A percentile compares a stretch with the other conserved stretches of the same genome.
Evolutionary conservation across 352 stramenopile species (phyloP).

Genomic region (Pythium phragmitis): DNA sequence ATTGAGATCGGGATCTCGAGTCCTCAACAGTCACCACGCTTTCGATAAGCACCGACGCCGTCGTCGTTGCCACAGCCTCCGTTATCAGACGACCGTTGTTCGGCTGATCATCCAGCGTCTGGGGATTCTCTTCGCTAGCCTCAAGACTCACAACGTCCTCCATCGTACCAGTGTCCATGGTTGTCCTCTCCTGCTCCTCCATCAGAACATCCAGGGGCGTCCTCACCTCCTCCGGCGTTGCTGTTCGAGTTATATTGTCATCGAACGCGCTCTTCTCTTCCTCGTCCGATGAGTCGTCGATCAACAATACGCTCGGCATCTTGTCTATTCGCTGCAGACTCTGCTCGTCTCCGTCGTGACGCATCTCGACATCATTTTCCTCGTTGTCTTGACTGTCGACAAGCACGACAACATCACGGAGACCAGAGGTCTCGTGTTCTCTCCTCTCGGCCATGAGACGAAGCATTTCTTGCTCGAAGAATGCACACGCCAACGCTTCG

Average conservation of each 20-base stretch:
- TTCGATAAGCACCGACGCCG: background rate
- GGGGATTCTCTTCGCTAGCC: background rate
- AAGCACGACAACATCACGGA: constrained; percentile 16
- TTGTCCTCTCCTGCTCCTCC: background rate
- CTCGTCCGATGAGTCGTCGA: constrained; percentile 19
- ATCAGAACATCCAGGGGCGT: background rate
- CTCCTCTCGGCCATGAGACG: constrained; percentile 7
- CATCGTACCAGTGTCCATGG: background rate
- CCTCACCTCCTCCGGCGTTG: too few relatives aligned
- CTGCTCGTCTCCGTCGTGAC: background rate
- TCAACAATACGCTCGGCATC: constrained; percentile 7
- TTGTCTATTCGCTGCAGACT: background rate
- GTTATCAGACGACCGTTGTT: background rate
- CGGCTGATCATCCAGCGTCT: too few relatives aligned
- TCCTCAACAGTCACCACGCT: background rate
- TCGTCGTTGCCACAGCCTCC: background rate
- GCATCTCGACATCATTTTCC: background rate
- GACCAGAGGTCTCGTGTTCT: background rate
- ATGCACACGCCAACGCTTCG: constrained; percentile 21
- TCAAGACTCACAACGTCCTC: background rate
- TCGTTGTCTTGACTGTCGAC: constrained; percentile 17
- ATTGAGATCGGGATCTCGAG: background rate
- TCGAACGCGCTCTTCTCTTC: background rate
- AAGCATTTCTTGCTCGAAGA: constrained; percentile 24
- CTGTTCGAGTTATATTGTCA: background rate